Evolutionary conservation across 2,329 filamentous ascomycete genomes (phyloP).

Genomic region (Aureobasidium sp.): DNA sequence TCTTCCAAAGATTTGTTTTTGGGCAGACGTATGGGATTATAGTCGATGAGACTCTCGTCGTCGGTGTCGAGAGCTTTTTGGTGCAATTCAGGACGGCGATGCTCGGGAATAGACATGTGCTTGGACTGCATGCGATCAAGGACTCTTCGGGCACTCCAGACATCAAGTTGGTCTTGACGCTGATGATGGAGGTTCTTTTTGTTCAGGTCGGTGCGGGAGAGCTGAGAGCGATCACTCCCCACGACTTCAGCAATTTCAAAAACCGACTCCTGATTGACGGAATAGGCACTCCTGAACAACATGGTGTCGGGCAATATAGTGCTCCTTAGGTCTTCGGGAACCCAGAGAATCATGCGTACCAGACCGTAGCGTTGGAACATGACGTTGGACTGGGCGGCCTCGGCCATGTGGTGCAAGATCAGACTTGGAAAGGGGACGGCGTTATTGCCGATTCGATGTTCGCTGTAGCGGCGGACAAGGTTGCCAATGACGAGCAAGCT

Average conservation of each 20-base stretch:
- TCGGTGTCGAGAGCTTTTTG: neutral
- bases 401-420: conserved; percentile 58
- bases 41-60: conserved; percentile 7
- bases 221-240: conserved; percentile 6
- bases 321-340: conserved; percentile 52
- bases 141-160: neutral
- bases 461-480: conserved; percentile 20
- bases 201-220: neutral
- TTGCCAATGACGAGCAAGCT: conserved; percentile 54
- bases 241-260: conserved; percentile 44
- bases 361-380: conserved; percentile 65
- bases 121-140: conserved; percentile 13
- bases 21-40: conserved; percentile 2
- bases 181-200: neutral
- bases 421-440: conserved; percentile 12
- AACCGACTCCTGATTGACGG: conserved; percentile 53
- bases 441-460: neutral
- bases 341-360: conserved; percentile 71
- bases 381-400: conserved; percentile 39
- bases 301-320: conserved; percentile 54
- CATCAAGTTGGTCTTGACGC: conserved; percentile 2
- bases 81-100: neutral
- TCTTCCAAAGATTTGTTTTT: neutral
- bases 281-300: conserved; percentile 46
- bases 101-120: conserved; percentile 8